Evolutionary conservation across 345 rosid species (phyloP).

Genomic region (Erodium maritimum): DNA sequence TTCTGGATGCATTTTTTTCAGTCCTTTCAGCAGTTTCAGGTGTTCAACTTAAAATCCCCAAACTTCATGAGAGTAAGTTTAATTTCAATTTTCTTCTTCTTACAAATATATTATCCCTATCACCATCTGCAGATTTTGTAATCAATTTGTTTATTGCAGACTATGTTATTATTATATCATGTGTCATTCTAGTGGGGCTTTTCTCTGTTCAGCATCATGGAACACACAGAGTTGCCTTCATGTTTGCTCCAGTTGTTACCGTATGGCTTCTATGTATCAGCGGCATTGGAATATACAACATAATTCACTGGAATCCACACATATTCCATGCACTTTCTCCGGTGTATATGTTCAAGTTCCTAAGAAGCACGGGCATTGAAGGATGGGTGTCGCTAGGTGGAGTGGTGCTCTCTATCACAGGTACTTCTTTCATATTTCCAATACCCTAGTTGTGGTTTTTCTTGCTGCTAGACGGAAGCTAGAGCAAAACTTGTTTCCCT

Average conservation of each 20-base stretch:
- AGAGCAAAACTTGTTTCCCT: constrained; percentile 9
- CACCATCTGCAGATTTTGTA: background rate
- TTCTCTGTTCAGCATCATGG: constrained; percentile 83
- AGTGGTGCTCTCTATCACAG: constrained; percentile 74
- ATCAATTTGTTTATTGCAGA: constrained; percentile 25
- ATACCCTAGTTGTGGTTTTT: background rate
- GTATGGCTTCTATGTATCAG: constrained; percentile 68
- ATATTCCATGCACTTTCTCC: constrained; percentile 72
- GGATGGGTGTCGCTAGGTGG: constrained; percentile 94
- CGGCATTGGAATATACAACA: constrained; percentile 64
- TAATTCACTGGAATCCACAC: constrained; percentile 58
- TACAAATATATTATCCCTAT: background rate
- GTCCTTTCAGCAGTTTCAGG: constrained; percentile 84
- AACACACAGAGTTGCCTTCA: constrained; percentile 67
- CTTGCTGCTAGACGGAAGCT: constrained; percentile 5
- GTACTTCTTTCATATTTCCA: constrained; percentile 19
- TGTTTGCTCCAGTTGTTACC: constrained; percentile 65
- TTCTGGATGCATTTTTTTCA: constrained; percentile 16
- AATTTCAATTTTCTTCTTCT: constrained; percentile 5
- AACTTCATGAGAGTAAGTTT: constrained; percentile 62
- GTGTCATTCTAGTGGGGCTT: constrained; percentile 60
- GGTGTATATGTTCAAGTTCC: constrained; percentile 61
- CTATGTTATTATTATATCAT: constrained; percentile 53
- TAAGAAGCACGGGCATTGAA: constrained; percentile 48
- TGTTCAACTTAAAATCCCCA: constrained; percentile 38